Evolutionary conservation across 371 early-diverging fungal species (phyloP).

Genomic region (Mortierella sp.): DNA sequence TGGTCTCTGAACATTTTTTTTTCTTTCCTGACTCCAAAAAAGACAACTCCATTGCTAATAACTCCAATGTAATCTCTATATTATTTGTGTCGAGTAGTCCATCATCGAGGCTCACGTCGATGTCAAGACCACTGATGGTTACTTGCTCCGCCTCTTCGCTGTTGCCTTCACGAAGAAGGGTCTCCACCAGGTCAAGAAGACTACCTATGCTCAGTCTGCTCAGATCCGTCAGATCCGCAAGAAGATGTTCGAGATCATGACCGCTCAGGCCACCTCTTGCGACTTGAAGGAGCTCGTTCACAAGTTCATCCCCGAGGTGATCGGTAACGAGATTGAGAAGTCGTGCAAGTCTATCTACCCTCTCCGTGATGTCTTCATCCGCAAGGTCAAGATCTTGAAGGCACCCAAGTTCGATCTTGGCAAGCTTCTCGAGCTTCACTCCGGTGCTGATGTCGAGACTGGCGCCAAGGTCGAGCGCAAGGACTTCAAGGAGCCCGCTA

Average conservation of each 20-base stretch:
- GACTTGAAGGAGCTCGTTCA: slow-evolving; percentile 97
- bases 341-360: slow-evolving; percentile 98
- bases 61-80: not conserved
- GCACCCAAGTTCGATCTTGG: slow-evolving; percentile 94
- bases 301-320: slow-evolving; percentile 92
- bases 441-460: slow-evolving; percentile 78
- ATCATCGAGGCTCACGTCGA: slow-evolving; percentile 99
- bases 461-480: slow-evolving; percentile 85
- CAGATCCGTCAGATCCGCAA: slow-evolving; percentile 99
- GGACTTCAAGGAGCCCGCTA: slow-evolving; percentile 86
- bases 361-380: slow-evolving; percentile 97
- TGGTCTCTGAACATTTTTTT: not conserved
- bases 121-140: slow-evolving; percentile 99
- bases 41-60: no score
- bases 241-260: slow-evolving; percentile 99
- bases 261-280: slow-evolving; percentile 87
- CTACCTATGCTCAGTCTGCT: slow-evolving; percentile 97
- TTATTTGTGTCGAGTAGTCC: slow-evolving; percentile 62
- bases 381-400: slow-evolving; percentile 99
- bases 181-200: slow-evolving; percentile 96
- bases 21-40: not conserved
- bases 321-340: slow-evolving; percentile 98
- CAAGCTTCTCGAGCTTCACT: slow-evolving; percentile 97
- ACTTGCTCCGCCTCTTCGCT: slow-evolving; percentile 97
- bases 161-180: slow-evolving; percentile 99